phyloP scores from a whole-genome alignment of 441 rosid species.

The Aleurites moluccanus region DNA sequence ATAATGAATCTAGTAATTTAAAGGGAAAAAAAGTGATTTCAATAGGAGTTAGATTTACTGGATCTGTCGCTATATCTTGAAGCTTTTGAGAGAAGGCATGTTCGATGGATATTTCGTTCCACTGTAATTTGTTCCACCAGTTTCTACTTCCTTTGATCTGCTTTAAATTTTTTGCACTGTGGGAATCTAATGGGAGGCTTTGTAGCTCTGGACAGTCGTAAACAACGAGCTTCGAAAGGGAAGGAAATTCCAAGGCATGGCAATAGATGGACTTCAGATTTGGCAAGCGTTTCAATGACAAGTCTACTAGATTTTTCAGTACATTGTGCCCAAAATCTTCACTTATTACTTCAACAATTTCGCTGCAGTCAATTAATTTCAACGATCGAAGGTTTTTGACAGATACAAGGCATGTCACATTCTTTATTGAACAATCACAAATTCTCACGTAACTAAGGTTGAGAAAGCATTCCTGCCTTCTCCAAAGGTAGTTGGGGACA shows the following conservation, averaged over 20 bases:
- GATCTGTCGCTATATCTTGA: not conserved
- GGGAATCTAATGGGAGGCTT: not conserved
- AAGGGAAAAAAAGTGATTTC: not conserved
- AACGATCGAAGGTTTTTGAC: conserved; percentile 1
- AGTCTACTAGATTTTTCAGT: not conserved
- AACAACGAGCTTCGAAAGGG: not conserved
- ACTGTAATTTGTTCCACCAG: not conserved
- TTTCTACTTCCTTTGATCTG: not conserved
- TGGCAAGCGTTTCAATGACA: not conserved
- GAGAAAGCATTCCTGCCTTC: not conserved
- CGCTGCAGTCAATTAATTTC: not conserved
- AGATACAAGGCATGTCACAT: conserved; percentile 1
- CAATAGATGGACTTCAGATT: conserved; percentile 1
- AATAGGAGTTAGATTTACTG: not conserved
- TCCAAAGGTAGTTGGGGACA: not conserved
- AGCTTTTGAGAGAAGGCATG: not conserved
- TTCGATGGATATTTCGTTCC: not conserved
- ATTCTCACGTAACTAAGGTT: conserved; percentile 2
- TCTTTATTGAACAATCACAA: not conserved
- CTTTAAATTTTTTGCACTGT: not conserved
- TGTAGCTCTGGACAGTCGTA: not conserved
- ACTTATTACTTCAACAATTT: conserved; percentile 6
- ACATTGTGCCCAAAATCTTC: conserved; percentile 1
- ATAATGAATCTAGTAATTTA: too few species aligned
- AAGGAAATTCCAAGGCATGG: conserved; percentile 15